Evolutionary conservation across 257 asterid species (phyloP), one percentile per base, ranked within the genome.

Genomic region (Penstemon newberryi): DNA sequence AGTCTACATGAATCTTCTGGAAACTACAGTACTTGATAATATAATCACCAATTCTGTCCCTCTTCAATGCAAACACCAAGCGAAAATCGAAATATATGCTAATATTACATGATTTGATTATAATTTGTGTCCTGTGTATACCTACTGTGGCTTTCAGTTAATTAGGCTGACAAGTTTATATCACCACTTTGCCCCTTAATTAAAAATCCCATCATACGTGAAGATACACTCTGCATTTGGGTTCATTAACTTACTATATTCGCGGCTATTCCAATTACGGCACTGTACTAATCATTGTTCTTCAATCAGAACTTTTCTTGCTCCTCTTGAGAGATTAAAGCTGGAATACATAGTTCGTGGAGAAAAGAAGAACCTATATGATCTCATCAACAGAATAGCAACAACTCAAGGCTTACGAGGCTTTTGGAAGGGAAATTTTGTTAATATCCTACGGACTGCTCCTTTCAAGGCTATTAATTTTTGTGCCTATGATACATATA

Each of bases 401-500:
- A 78, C 83, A 42, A 90, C 96, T 53, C 99, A 93, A 87, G 99
- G 99, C 69, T 68, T 90, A 84, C 82, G 77, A 72, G 99, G 99
- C 63, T 93, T 93, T 77, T 93, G 99, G 99, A 93, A 87, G 70
- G 99, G 99, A 7, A 93, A 93, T 84, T 86, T 93, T 65, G 91
- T 93, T 36, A 93, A 93, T 75, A 79, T 93, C 57, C 95, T 93
- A 13, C 97, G 99, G 63, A 88, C 99, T 10, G 97, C 99, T 76
- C 99, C 99, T 60, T 93, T 93, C 82, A 93, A 93, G 88, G 97
- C 99, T 0, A 85, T 93, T 69, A 93, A 93, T 75, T 93, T 93
- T 71, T 90, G 79, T 62, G 93, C 99, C 13, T 93, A 79, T 58
- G 99, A 93, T 65, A 90, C 96, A 6, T 93, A 93, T 69, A 79